These are phyloP conservation scores for Gynostemma pentaphyllum DNA, from an alignment of 306 rosid genomes.

Conservation along the genomic window DNA sequence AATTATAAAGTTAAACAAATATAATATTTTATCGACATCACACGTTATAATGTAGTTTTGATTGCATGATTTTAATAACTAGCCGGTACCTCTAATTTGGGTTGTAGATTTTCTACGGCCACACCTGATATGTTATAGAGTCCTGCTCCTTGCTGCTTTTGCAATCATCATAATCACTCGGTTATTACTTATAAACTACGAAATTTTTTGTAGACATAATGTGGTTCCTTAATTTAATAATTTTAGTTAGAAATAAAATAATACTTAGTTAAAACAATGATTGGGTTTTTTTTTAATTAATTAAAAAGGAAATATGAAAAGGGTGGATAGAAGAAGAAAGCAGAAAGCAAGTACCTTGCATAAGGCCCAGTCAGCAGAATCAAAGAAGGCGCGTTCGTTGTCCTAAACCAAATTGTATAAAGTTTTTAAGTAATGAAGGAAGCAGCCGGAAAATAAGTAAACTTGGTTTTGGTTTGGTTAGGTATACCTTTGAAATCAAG, in stretches of 20 bases:
- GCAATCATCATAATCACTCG: neutral
- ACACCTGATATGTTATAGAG: slow-evolving; percentile 43
- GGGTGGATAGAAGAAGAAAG: no score
- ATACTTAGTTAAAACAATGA: no score
- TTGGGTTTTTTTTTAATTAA: no score
- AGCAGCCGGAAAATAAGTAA: no score
- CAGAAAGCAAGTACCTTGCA: slow-evolving; percentile 92
- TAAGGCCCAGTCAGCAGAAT: slow-evolving; percentile 95
- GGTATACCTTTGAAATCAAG: slow-evolving; percentile 63
- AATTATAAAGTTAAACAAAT: no score
- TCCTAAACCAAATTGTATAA: slow-evolving; percentile 25
- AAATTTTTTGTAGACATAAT: no score
- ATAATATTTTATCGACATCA: no score
- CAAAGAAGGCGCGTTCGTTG: slow-evolving; percentile 87
- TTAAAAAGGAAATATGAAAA: no score
- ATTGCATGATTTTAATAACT: no score
- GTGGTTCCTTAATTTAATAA: no score
- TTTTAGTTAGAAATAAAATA: no score
- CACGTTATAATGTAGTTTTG: no score
- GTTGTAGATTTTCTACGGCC: slow-evolving; percentile 55
- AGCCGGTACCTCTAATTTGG: slow-evolving; percentile 70
- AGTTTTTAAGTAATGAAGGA: neutral
- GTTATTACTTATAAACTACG: neutral
- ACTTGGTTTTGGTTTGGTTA: neutral
- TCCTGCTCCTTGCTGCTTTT: slow-evolving; percentile 73